Evolutionary conservation across 2,329 filamentous ascomycete species (phyloP), one percentile per base, ranked within the genome.

Genomic region (Ophiocordyceps camponoti-floridani): DNA sequence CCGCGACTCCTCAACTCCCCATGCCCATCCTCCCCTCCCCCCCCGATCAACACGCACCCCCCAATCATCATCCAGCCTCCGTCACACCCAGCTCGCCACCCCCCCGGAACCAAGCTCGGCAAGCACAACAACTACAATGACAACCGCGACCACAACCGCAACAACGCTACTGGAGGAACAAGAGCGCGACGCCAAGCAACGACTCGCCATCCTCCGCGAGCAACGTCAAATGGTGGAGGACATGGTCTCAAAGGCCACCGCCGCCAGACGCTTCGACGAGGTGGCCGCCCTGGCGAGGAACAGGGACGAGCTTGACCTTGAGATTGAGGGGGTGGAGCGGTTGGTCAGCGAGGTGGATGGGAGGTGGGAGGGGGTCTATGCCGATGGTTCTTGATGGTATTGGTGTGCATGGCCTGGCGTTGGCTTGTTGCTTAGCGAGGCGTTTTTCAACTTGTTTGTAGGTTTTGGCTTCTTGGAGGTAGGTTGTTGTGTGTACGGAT

Each of bases 141-240:
- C 30, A 75, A 70, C 53, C 72, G 75, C 48, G 61, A 63, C 2
- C 74, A 70, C 55, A 75, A 70, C 13, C 65, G 66, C 1, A 65
- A 73, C 1, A 74, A 23, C 70, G 46, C 65, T 69, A 31, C 62
- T 94, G 4, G 87, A 94, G 60, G 75, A 73, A 0, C 86, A 94
- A 57, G 87, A 94, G 59, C 89, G 85, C 57, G 76, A 84, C 18
- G 65, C 93, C 1, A 75, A 82, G 14, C 87, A 94, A 54, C 70
- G 78, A 4, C 65, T 94, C 12, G 82, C 91, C 28, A 80, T 95
- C 7, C 69, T 95, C 1, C 86, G 94, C 59, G 88, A 95, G 62
- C 88, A 95, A 59, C 82, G 79, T 50, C 94, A 93, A 61, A 77
- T 94, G 62, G 86, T 95, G 0, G 77, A 79, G 35, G 79, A 84